phyloP scores from a whole-genome alignment of 2,329 filamentous ascomycete species.

The Botrytis fabae region DNA sequence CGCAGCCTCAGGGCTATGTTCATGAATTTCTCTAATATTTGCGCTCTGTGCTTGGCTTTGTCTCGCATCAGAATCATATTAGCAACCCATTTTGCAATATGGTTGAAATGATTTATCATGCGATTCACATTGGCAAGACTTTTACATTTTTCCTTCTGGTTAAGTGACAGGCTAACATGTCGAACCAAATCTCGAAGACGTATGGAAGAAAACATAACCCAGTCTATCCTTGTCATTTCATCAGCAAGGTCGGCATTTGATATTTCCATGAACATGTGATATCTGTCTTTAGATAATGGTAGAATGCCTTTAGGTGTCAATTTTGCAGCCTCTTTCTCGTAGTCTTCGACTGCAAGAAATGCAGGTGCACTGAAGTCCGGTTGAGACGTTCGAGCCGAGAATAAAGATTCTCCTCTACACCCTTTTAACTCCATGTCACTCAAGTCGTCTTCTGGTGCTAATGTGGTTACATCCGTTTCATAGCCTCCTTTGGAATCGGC shows the following conservation, averaged over 20 bases:
- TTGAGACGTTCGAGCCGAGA: conserved; percentile 31
- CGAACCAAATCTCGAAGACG: conserved; percentile 89
- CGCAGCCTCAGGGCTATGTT: conserved; percentile 81
- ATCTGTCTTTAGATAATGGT: conserved; percentile 79
- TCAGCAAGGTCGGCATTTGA: conserved; percentile 82
- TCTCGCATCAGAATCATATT: conserved; percentile 86
- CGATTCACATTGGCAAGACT: conserved; percentile 85
- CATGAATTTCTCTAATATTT: conserved; percentile 96
- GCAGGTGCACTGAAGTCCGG: conserved; percentile 36
- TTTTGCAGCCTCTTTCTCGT: conserved; percentile 73
- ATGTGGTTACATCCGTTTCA: conserved; percentile 11
- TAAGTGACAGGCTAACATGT: conserved; percentile 74
- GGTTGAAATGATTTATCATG: conserved; percentile 92
- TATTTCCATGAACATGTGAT: conserved; percentile 86
- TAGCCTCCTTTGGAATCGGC: conserved; percentile 25
- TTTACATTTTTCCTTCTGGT: conserved; percentile 72
- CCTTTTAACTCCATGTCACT: conserved; percentile 35
- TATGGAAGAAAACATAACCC: conserved; percentile 97
- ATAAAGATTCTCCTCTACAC: conserved; percentile 32
- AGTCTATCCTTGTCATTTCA: conserved; percentile 93
- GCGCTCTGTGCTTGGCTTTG: conserved; percentile 91
- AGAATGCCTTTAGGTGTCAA: conserved; percentile 70
- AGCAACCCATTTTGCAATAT: conserved; percentile 77
- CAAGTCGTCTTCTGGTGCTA: conserved; percentile 24
- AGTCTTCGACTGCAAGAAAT: conserved; percentile 71